Percentiles rank a stretch among this genome's conserved stretches.
Evolutionary conservation across 257 asterid species (phyloP).

Genomic region (Orobanche coerulescens): DNA sequence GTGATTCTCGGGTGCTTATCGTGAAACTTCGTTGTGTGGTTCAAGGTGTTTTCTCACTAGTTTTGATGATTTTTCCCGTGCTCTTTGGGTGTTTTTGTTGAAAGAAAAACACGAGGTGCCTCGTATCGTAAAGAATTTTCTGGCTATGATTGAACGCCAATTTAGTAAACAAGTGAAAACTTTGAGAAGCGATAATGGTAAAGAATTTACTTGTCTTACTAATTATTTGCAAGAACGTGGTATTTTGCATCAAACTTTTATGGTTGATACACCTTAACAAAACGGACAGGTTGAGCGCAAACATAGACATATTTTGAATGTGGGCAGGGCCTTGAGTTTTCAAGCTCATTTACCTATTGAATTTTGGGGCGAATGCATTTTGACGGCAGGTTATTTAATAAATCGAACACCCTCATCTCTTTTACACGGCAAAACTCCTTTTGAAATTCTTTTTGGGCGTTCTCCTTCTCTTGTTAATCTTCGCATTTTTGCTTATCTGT

Average conservation of each 20-base stretch:
- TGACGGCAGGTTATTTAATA: neutral
- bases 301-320: slow-evolving; percentile 1
- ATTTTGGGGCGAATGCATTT: slow-evolving; percentile 11
- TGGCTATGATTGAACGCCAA: neutral
- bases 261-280: slow-evolving; percentile 9
- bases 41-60: neutral
- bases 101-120: neutral
- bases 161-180: neutral
- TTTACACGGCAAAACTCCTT: neutral
- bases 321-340: neutral
- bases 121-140: neutral
- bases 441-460: neutral
- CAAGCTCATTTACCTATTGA: neutral
- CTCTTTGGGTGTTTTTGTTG: slow-evolving; percentile 7
- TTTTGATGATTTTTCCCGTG: neutral
- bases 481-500: neutral
- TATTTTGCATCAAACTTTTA: neutral
- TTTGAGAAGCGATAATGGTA: neutral
- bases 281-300: slow-evolving; percentile 6
- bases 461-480: neutral
- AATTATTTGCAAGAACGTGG: neutral
- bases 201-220: neutral
- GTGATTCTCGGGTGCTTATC: slow-evolving; percentile 14
- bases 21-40: neutral
- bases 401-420: neutral